Conservation (phyloP, 345 rosid species). For the Aquilaria sinensis region DNA sequence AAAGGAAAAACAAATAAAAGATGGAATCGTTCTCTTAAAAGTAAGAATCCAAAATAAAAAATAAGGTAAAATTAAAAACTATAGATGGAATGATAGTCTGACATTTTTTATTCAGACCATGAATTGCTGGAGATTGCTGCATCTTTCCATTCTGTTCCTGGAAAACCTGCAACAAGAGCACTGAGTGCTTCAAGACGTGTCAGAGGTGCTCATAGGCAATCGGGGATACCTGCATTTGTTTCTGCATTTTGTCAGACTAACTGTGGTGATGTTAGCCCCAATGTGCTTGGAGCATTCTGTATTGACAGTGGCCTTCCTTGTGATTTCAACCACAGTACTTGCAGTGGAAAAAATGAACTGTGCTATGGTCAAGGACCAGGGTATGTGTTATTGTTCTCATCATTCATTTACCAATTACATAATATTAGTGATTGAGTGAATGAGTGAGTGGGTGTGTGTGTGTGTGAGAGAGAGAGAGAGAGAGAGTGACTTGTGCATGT, state of each 20-base stretch:
- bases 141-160: slow-evolving; percentile 70
- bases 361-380: slow-evolving; percentile 99
- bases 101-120: slow-evolving; percentile 40
- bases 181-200: slow-evolving; percentile 74
- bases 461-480: neutral
- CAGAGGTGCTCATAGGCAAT: slow-evolving; percentile 69
- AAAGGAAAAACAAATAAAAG: too few relatives aligned
- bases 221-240: slow-evolving; percentile 80
- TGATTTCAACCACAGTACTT: slow-evolving; percentile 98
- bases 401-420: too few relatives aligned
- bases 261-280: slow-evolving; percentile 99
- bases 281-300: slow-evolving; percentile 95
- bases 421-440: neutral
- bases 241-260: slow-evolving; percentile 97
- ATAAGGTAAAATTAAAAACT: neutral
- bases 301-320: slow-evolving; percentile 84
- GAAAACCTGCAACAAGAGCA: slow-evolving; percentile 54
- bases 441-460: neutral
- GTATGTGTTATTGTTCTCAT: slow-evolving; percentile 31
- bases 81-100: neutral
- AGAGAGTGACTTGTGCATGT: neutral
- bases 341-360: slow-evolving; percentile 85
- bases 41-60: too few relatives aligned
- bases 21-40: too few relatives aligned
- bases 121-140: slow-evolving; percentile 92